Evolutionary conservation across 345 rosid species (phyloP).

Genomic region (Eucalyptus shirleyi): DNA sequence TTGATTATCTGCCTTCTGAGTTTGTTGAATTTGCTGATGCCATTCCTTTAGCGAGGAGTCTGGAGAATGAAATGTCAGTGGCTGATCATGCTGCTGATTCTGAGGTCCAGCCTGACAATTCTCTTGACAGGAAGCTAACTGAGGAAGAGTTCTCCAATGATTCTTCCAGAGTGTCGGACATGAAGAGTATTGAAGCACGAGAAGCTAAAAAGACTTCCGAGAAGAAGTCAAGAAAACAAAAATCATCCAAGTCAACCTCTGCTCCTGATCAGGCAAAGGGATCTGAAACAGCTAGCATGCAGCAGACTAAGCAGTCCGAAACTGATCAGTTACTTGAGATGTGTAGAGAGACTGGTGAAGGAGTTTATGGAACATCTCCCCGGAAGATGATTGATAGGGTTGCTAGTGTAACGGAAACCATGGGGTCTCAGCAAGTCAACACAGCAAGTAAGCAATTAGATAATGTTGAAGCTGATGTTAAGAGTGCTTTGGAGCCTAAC

Average conservation of each 20-base stretch:
- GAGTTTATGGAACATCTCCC: conserved; percentile 1
- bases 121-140: conserved; percentile 5
- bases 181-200: conserved; percentile 33
- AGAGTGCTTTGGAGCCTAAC: conserved; percentile 10
- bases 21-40: background rate
- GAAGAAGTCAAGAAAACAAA: conserved; percentile 83
- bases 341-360: background rate
- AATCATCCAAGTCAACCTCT: conserved; percentile 36
- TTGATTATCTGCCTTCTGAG: conserved; percentile 3
- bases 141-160: conserved; percentile 23
- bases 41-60: conserved; percentile 2
- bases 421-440: conserved; percentile 16
- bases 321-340: conserved; percentile 15
- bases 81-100: background rate
- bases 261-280: conserved; percentile 43
- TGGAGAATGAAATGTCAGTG: conserved; percentile 10
- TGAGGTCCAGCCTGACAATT: conserved; percentile 8
- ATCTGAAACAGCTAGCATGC: conserved; percentile 19
- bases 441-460: conserved; percentile 3
- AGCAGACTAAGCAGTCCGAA: conserved; percentile 34
- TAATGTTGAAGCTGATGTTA: conserved; percentile 12
- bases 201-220: conserved; percentile 58
- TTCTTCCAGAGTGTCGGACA: conserved; percentile 15
- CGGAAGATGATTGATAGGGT: conserved; percentile 11
- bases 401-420: conserved; percentile 6